These are phyloP conservation scores for Apocynum venetum DNA, from an alignment of 257 asterid genomes.

Conservation along the genomic window DNA sequence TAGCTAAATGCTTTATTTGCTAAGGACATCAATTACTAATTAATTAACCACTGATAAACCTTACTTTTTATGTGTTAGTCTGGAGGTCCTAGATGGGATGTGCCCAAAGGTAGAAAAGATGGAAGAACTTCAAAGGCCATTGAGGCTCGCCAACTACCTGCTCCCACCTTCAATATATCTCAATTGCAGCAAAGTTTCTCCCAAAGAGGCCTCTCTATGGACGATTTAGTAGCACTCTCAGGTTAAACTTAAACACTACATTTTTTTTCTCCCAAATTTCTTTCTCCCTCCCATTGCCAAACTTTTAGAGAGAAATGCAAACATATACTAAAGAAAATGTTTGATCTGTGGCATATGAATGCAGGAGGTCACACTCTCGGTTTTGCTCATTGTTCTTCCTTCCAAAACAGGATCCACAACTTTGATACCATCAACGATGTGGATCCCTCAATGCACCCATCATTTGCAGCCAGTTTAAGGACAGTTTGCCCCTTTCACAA, in stretches of 20 bases:
- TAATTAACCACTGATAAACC: background rate
- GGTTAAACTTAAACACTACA: constrained; percentile 24
- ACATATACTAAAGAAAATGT: background rate
- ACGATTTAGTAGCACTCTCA: constrained; percentile 75
- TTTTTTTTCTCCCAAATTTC: no score
- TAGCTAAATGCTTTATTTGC: no score
- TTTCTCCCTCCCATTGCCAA: no score
- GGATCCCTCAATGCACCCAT: constrained; percentile 54
- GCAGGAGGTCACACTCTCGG: constrained; percentile 93
- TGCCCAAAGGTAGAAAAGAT: constrained; percentile 79
- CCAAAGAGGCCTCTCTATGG: constrained; percentile 70
- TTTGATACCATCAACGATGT: constrained; percentile 40
- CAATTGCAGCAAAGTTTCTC: constrained; percentile 71
- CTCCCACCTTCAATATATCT: constrained; percentile 70
- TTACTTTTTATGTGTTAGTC: constrained; percentile 31
- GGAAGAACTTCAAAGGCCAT: constrained; percentile 64
- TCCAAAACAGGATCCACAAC: constrained; percentile 82
- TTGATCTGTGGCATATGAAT: background rate
- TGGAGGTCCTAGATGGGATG: constrained; percentile 81
- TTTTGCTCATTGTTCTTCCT: constrained; percentile 82
- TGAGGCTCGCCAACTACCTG: constrained; percentile 57
- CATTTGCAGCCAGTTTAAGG: constrained; percentile 55
- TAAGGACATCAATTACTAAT: no score
- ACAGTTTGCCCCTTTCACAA: constrained; percentile 59
- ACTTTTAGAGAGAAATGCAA: no score